These are phyloP conservation scores for Tolypocladium amazonense DNA, from an alignment of 2,329 filamentous ascomycete genomes.

Conservation along the genomic window DNA sequence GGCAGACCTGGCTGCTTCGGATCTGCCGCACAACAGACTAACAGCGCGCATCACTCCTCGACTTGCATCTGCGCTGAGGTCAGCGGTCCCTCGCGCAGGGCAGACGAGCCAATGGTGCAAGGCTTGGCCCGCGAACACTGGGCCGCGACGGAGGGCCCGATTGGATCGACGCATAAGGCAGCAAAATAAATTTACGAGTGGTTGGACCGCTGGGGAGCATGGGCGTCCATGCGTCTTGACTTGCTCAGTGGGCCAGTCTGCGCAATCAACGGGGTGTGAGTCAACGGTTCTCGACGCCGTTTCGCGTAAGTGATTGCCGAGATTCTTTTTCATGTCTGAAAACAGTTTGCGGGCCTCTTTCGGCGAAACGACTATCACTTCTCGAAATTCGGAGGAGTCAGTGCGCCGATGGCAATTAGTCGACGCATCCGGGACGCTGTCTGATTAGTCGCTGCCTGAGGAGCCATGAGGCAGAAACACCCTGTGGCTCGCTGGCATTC, in stretches of 20 bases:
- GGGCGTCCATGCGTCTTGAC: no score
- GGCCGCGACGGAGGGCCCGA: constrained; percentile 1
- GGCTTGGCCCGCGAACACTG: background rate
- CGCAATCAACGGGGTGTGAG: background rate
- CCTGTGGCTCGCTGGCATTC: background rate
- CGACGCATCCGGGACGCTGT: background rate
- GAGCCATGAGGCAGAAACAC: background rate
- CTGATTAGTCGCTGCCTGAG: background rate
- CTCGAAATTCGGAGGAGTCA: background rate
- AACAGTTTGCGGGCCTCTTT: background rate
- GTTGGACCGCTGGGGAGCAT: background rate
- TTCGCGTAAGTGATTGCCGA: background rate
- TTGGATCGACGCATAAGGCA: constrained; percentile 1
- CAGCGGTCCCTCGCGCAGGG: background rate
- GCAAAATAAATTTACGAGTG: background rate
- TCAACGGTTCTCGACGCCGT: background rate
- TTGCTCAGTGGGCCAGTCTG: no score
- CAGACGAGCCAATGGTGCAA: background rate
- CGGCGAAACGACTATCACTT: background rate
- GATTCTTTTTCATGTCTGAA: background rate
- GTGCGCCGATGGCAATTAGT: background rate
- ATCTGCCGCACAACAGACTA: background rate
- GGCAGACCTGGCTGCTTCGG: background rate
- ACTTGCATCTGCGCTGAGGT: constrained; percentile 1
- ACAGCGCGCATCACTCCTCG: background rate